Evolutionary conservation across 306 rosid species (phyloP), one percentile per base, ranked within the genome.

Genomic region (Macrotyloma uniflorum): DNA sequence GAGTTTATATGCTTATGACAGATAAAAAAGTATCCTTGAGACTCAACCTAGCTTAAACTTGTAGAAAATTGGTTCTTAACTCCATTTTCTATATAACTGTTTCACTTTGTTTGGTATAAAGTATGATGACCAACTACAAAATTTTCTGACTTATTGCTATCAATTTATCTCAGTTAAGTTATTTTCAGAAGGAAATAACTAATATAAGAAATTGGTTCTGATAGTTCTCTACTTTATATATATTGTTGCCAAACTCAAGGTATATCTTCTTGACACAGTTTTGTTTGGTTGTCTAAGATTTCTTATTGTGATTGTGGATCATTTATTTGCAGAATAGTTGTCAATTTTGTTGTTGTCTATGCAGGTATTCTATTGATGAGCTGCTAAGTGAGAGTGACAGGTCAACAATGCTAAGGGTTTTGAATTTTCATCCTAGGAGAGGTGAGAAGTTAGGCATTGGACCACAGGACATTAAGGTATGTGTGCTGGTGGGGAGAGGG

Each of bases 391-490:
- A 91, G 46, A 20, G 4, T 47, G 98, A 95, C 79, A 87, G 77
- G 85, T n/a, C 77, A 72, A 85, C 79, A 19, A 46, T 93, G 87
- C 78, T 81, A 90, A 71, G 15, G 74, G 98, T 88, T 70, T 82
- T 95, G 71, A 59, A 54, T 78, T 93, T 88, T 84, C 99, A 95
- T 87, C 99, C 99, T 10, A 77, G 49, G 47, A 67, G 51, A 72
- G 80, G 83, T 47, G 88, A 80, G 67, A 95, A 95, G 80, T 59
- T 89, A 38, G 99, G 98, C 40, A 20, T 19, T 33, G 99, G 96
- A 78, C 80, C 81, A 30, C 64, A 68, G 67, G 86, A 85, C 75
- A 88, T 95, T 61, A 91, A 89, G 93, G 97, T 90, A 85, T 6
- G 47, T 49, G 55, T 75, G 20, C 8, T 51, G 72, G 76, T 74